Evolutionary conservation across 108 stramenopile genomes (phyloP), one percentile per base, ranked within the genome.

Genomic region (Asterionellopsis glacialis): DNA sequence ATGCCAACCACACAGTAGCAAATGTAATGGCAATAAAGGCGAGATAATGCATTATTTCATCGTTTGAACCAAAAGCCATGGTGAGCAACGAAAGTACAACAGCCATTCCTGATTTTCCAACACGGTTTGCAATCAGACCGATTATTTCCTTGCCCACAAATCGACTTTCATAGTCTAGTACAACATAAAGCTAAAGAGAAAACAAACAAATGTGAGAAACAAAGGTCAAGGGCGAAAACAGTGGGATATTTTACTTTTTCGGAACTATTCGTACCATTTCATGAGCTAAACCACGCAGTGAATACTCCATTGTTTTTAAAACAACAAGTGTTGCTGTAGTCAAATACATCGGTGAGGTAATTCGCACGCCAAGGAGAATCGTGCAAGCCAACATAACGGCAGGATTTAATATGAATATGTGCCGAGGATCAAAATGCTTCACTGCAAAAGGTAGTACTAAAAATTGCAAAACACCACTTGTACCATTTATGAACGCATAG

Each of bases 221-320:
- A 40, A 9, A 55, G 2, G 54, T 7, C 54, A 18, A 9, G 5
- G 1, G 16, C 19, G 16, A 2, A 18, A 28, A 18, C 2, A 18
- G 5, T 15, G 21, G 15, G 12, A 22, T 13, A 24, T n/a, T n/a
- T n/a, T n/a, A n/a, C n/a, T n/a, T n/a, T n/a, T n/a, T n/a, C n/a
- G n/a, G 13, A 13, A 24, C 43, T 4, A 48, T 7, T 21, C 21
- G 1, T 49, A 82, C 52, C 73, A 78, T 73, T 64, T 83, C 82
- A 38, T 66, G 73, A 18, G 73, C 70, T 14, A 73, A 65, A 0
- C 75, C 72, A 23, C 82, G 65, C 1, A 83, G 39, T 12, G 75
- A 76, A 61, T 83, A 83, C 52, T 83, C 82, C 67, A 79, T 63
- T 6, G 76, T 78, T 41, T 83, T 83, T 43, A 78, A 72, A 15